Evolutionary conservation across 2,329 filamentous ascomycete species (phyloP).

Genomic region (Talaromyces marneffei): DNA sequence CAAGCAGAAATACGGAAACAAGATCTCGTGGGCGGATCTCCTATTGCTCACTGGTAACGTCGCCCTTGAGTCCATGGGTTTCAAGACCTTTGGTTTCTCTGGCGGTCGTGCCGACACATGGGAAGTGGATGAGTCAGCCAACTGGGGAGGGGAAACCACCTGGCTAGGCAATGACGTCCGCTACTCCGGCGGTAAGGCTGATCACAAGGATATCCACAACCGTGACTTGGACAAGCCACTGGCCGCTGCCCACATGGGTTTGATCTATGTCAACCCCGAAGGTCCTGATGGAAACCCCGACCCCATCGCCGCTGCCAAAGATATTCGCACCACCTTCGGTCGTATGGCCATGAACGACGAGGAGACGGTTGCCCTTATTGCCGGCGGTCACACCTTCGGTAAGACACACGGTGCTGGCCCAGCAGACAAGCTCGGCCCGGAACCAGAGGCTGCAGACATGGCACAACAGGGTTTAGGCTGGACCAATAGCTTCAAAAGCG

Average conservation of each 20-base stretch:
- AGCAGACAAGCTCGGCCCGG: slow-evolving; percentile 58
- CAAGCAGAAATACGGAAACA: slow-evolving; percentile 79
- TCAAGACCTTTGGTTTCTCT: slow-evolving; percentile 67
- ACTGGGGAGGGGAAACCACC: slow-evolving; percentile 71
- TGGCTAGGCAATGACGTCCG: slow-evolving; percentile 71
- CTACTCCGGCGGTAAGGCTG: slow-evolving; percentile 50
- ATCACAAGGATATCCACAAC: slow-evolving; percentile 49
- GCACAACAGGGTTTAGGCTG: slow-evolving; percentile 68
- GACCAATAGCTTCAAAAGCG: slow-evolving; percentile 58
- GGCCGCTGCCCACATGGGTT: slow-evolving; percentile 64
- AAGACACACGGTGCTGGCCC: slow-evolving; percentile 73
- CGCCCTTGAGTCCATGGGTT: slow-evolving; percentile 69
- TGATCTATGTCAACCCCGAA: slow-evolving; percentile 79
- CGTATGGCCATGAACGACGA: slow-evolving; percentile 82
- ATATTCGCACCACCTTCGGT: slow-evolving; percentile 68
- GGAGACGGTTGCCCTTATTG: slow-evolving; percentile 74
- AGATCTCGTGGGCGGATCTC: slow-evolving; percentile 75
- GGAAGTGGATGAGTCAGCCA: slow-evolving; percentile 69
- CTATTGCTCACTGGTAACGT: slow-evolving; percentile 68
- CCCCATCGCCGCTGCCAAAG: slow-evolving; percentile 60
- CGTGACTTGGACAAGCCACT: slow-evolving; percentile 64
- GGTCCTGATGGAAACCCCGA: slow-evolving; percentile 68
- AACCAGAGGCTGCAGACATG: slow-evolving; percentile 60
- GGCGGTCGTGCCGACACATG: slow-evolving; percentile 67
- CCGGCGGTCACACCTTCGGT: slow-evolving; percentile 71